Conservation (phyloP, 306 rosid genomes). For the Gillenia trifoliata region DNA sequence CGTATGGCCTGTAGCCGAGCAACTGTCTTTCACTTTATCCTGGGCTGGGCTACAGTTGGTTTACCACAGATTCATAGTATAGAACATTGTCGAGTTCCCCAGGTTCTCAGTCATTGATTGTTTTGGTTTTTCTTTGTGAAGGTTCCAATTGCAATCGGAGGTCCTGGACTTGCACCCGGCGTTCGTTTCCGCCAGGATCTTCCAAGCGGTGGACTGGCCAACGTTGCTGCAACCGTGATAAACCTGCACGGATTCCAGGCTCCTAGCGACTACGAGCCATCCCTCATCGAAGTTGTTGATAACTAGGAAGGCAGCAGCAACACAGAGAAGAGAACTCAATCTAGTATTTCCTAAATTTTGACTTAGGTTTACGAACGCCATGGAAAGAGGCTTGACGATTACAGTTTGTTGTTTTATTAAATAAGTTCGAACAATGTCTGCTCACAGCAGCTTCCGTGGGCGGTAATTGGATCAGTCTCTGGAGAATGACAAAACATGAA, state of each 20-base stretch:
- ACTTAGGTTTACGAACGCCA: slow-evolving; percentile 4
- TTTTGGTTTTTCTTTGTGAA: slow-evolving; percentile 17
- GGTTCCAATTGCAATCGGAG: slow-evolving; percentile 98
- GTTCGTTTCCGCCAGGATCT: slow-evolving; percentile 67
- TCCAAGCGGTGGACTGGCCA: slow-evolving; percentile 81
- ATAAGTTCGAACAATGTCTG: slow-evolving; percentile 17
- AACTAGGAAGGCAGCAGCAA: slow-evolving; percentile 8
- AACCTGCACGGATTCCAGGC: slow-evolving; percentile 92
- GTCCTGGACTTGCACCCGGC: slow-evolving; percentile 81
- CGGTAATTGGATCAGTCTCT: not conserved
- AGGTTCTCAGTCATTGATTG: not conserved
- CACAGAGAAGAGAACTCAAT: not conserved
- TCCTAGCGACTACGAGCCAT: slow-evolving; percentile 84
- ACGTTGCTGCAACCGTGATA: slow-evolving; percentile 94
- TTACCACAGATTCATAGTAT: not conserved
- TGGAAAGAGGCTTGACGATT: not conserved
- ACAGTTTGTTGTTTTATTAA: slow-evolving; percentile 3
- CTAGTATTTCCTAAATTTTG: slow-evolving; percentile 23
- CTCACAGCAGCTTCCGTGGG: not conserved
- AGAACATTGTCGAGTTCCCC: not conserved
- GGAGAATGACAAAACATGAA: not conserved
- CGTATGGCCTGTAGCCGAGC: not conserved
- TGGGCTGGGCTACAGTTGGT: not conserved
- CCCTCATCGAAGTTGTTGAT: slow-evolving; percentile 77
- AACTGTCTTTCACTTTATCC: no score